Evolutionary conservation across 2,329 filamentous ascomycete species (phyloP).

Genomic region (Rhynchosporium secalis): DNA sequence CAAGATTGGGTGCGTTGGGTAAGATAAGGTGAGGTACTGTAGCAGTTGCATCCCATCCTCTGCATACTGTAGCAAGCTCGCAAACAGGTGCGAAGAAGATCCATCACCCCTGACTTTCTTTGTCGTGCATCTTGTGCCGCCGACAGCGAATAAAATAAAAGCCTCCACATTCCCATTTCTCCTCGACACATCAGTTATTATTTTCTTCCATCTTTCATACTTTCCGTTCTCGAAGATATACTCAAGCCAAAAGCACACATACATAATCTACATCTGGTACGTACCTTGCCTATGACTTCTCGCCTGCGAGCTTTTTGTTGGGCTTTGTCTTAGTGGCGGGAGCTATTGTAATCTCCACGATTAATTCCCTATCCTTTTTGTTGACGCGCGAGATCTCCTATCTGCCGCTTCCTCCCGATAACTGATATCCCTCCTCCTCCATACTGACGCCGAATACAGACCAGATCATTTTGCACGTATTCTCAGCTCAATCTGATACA

Average conservation of each 20-base stretch:
- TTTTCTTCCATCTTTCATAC: background rate
- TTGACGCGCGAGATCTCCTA: background rate
- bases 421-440: background rate
- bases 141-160: constrained; percentile 1
- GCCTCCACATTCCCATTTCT: background rate
- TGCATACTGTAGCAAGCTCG: background rate
- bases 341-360: constrained; percentile 10
- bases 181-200: background rate
- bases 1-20: too few species aligned
- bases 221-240: background rate
- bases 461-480: background rate
- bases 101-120: constrained; percentile 2
- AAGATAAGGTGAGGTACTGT: too few species aligned
- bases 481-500: background rate
- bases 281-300: background rate
- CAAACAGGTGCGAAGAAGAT: background rate
- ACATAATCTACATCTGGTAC: background rate
- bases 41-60: too few species aligned
- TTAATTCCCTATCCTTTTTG: constrained; percentile 7
- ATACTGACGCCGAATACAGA: background rate
- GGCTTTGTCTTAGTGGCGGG: constrained; percentile 15
- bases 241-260: background rate
- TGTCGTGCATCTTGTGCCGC: background rate
- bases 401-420: background rate
- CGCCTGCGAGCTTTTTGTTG: constrained; percentile 2